Conservation (phyloP, 1,139 yeast genomes). For the Hyphopichia burtonii region DNA sequence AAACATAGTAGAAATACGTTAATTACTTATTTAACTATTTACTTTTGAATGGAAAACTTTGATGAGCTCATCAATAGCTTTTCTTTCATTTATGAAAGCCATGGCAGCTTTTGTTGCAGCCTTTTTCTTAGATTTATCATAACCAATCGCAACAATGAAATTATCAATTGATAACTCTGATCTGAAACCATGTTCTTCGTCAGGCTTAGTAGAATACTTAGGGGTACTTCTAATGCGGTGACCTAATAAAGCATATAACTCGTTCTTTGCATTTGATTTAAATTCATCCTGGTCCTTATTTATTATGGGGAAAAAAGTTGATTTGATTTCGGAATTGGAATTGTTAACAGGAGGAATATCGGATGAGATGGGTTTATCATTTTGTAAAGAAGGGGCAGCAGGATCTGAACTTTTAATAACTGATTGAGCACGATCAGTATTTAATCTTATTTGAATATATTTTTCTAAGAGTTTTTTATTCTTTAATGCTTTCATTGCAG, state of each 20-base stretch:
- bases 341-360: conserved; percentile 4
- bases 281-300: conserved; percentile 25
- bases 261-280: conserved; percentile 39
- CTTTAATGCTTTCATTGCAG: conserved; percentile 69
- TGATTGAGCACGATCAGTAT: conserved; percentile 56
- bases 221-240: conserved; percentile 41
- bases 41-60: not conserved
- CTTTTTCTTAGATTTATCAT: conserved; percentile 43
- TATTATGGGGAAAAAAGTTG: conserved; percentile 25
- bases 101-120: conserved; percentile 51
- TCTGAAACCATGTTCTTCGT: conserved; percentile 26
- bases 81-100: conserved; percentile 36
- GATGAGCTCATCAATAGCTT: conserved; percentile 23
- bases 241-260: conserved; percentile 44
- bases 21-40: not conserved
- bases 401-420: conserved; percentile 14
- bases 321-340: not conserved
- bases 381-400: not conserved
- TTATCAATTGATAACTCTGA: conserved; percentile 41
- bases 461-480: conserved; percentile 62
- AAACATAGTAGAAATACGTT: no score
- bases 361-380: no score
- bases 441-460: conserved; percentile 57
- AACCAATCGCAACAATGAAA: conserved; percentile 34
- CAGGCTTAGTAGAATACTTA: conserved; percentile 34